Percentiles rank a stretch among this genome's conserved stretches.
Conservation (phyloP, 352 stramenopile genomes). For the Globisporangium spiculum region DNA sequence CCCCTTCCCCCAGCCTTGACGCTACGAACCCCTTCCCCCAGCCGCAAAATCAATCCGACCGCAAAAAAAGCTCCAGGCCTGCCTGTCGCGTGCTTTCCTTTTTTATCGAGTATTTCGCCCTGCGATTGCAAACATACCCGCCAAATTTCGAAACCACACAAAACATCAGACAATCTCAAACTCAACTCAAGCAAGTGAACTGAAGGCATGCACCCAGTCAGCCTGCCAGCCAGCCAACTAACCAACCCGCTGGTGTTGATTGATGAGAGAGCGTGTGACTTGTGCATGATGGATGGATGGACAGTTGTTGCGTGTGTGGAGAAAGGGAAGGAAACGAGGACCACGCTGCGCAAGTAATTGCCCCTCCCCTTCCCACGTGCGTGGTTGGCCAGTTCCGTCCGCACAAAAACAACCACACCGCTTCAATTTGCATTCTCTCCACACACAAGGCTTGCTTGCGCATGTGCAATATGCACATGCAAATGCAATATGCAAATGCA, state of each 20-base stretch:
- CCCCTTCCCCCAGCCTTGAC: too few species aligned
- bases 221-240: background rate
- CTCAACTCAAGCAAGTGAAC: background rate
- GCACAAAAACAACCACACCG: background rate
- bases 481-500: too few species aligned
- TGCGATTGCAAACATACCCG: background rate
- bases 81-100: background rate
- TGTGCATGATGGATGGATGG: background rate
- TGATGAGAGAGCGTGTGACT: background rate
- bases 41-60: too few species aligned
- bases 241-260: background rate
- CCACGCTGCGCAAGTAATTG: conserved; percentile 1
- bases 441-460: background rate
- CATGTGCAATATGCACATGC: background rate
- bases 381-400: background rate
- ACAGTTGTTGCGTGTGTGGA: background rate
- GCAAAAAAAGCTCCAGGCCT: background rate
- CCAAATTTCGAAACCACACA: background rate
- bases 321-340: conserved; percentile 2
- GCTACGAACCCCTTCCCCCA: too few species aligned
- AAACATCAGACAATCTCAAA: background rate
- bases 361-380: background rate
- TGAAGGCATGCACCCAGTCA: background rate
- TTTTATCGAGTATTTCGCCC: background rate
- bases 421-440: background rate